A percentile compares a stretch with the other conserved stretches of the same genome.
Evolutionary conservation across 495 filamentous ascomycete genomes (phyloP).

Genomic region (Neurospora sp.): DNA sequence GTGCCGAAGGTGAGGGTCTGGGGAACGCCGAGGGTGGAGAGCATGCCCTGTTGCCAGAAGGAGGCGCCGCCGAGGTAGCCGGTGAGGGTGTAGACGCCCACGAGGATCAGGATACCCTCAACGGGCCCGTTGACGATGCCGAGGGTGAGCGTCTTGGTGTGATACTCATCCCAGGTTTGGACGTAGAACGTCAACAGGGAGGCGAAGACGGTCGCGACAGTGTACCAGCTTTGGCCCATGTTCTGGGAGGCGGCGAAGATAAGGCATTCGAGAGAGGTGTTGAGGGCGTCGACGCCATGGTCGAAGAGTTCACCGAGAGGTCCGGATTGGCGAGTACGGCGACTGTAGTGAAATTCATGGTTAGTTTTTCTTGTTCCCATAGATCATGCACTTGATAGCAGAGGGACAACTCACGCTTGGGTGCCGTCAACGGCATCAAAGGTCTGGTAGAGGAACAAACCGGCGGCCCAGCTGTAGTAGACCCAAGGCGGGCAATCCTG

Average conservation of each 20-base stretch:
- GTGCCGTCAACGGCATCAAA: conserved; percentile 95
- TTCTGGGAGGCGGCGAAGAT: conserved; percentile 88
- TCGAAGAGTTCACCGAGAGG: conserved; percentile 95
- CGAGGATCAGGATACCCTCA: conserved; percentile 82
- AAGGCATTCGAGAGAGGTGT: conserved; percentile 86
- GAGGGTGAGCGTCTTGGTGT: conserved; percentile 88
- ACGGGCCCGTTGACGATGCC: conserved; percentile 91
- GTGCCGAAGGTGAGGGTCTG: conserved; percentile 49
- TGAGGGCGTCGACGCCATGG: conserved; percentile 94
- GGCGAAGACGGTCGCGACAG: conserved; percentile 74
- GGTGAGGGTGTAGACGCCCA: conserved; percentile 74
- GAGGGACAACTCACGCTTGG: conserved; percentile 57
- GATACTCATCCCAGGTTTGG: conserved; percentile 98
- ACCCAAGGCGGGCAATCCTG: conserved; percentile 92
- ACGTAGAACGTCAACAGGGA: conserved; percentile 78
- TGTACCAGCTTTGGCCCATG: conserved; percentile 86
- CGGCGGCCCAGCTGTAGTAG: conserved; percentile 81
- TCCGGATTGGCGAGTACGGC: conserved; percentile 84
- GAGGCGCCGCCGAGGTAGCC: conserved; percentile 75
- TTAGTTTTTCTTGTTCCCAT: neutral
- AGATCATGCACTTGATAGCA: neutral
- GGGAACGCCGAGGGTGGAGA: conserved; percentile 59
- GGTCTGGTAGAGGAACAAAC: conserved; percentile 93
- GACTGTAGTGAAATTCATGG: conserved; percentile 33
- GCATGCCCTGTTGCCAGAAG: conserved; percentile 83